phyloP scores from a whole-genome alignment of 2,329 filamentous ascomycete genomes.

The Ilyonectria sp. region DNA sequence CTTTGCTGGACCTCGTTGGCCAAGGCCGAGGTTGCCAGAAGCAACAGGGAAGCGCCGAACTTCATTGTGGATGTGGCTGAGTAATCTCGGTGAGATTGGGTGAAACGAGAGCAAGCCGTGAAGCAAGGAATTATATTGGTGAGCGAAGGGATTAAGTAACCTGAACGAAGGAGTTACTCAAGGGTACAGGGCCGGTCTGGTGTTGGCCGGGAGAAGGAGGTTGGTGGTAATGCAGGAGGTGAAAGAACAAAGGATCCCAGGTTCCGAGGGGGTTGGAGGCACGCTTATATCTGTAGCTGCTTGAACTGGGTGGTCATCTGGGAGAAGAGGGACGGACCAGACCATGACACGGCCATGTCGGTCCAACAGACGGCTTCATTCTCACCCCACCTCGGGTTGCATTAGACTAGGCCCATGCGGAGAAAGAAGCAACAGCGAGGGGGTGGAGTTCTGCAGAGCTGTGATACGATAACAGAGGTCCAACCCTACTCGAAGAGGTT shows the following conservation, averaged over 20 bases:
- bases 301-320: constrained; percentile 18
- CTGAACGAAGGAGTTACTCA: constrained; percentile 51
- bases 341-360: constrained; percentile 40
- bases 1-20: constrained; percentile 39
- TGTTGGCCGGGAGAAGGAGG: constrained; percentile 33
- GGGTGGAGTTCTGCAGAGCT: constrained; percentile 42
- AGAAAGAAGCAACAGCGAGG: constrained; percentile 39
- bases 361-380: constrained; percentile 34
- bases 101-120: constrained; percentile 38
- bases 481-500: constrained; percentile 36
- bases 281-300: constrained; percentile 45
- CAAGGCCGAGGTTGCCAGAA: constrained; percentile 46
- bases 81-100: constrained; percentile 37
- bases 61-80: constrained; percentile 43
- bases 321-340: constrained; percentile 27
- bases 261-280: constrained; percentile 28
- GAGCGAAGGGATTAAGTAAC: constrained; percentile 50
- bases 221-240: constrained; percentile 35
- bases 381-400: constrained; percentile 42
- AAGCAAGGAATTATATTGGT: constrained; percentile 37
- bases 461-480: constrained; percentile 44
- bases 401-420: constrained; percentile 38
- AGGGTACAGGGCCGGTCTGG: constrained; percentile 28
- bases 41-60: constrained; percentile 43
- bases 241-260: constrained; percentile 27